These are phyloP conservation scores for Pseudocercospora ulei DNA, from an alignment of 2,329 filamentous ascomycete species.

Conservation along the genomic window DNA sequence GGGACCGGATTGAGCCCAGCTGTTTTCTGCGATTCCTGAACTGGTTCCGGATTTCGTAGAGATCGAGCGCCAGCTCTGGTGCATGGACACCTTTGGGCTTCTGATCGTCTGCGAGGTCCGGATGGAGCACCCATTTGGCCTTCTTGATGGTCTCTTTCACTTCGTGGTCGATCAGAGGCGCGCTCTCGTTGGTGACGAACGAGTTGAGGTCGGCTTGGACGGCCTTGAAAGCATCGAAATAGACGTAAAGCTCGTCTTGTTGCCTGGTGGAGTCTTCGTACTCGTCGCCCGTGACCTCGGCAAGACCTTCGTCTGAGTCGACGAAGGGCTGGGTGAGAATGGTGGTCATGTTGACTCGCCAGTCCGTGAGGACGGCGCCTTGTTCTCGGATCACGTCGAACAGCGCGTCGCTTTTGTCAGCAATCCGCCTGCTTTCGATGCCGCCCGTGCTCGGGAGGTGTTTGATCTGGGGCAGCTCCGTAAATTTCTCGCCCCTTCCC, in stretches of 20 bases:
- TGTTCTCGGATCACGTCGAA: conserved; percentile 61
- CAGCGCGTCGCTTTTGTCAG: conserved; percentile 58
- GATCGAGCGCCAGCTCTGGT: conserved; percentile 51
- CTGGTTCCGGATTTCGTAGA: conserved; percentile 41
- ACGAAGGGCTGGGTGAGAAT: conserved; percentile 66
- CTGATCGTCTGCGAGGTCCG: conserved; percentile 50
- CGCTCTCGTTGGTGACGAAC: conserved; percentile 66
- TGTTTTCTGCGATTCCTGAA: conserved; percentile 45
- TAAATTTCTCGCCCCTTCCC: conserved; percentile 40
- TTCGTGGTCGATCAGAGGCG: conserved; percentile 65
- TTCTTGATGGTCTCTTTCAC: conserved; percentile 40
- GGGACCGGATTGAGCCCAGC: conserved; percentile 58
- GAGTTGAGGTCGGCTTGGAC: conserved; percentile 69
- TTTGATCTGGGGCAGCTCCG: conserved; percentile 42
- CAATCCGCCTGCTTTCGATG: conserved; percentile 59
- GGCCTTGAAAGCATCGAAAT: conserved; percentile 66
- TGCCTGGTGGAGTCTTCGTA: conserved; percentile 77
- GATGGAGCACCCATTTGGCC: conserved; percentile 33
- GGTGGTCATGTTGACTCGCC: conserved; percentile 62
- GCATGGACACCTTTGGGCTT: conserved; percentile 55
- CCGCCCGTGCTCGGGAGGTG: conserved; percentile 49
- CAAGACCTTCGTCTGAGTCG: conserved; percentile 62
- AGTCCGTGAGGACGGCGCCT: conserved; percentile 59
- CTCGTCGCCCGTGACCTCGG: conserved; percentile 76
- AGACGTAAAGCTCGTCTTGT: conserved; percentile 82